Evolutionary conservation across 2,329 filamentous ascomycete genomes (phyloP).

Genomic region (Teratosphaeria epicoccoides): DNA sequence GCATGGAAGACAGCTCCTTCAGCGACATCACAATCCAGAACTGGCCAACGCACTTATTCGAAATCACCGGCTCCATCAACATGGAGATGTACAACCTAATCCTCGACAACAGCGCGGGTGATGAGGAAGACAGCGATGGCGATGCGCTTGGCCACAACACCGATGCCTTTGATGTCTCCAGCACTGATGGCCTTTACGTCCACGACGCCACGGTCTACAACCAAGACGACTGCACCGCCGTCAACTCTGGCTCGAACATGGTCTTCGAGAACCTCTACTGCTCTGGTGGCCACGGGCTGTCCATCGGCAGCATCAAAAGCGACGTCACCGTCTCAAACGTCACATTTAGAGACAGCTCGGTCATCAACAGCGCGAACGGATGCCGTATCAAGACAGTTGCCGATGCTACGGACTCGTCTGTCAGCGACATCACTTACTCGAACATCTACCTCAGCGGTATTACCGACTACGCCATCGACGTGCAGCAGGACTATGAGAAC

Average conservation of each 20-base stretch:
- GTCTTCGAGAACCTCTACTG: conserved; percentile 15
- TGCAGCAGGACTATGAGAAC: conserved; percentile 9
- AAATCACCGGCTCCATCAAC: conserved; percentile 25
- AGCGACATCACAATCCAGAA: conserved; percentile 32
- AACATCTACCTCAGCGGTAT: conserved; percentile 6
- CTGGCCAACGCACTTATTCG: conserved; percentile 32
- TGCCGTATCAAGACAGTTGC: conserved; percentile 6
- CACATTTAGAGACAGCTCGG: conserved; percentile 3
- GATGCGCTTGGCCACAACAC: conserved; percentile 30
- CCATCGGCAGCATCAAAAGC: conserved; percentile 11
- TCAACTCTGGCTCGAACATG: conserved; percentile 9
- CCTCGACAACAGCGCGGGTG: conserved; percentile 31
- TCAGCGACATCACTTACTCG: conserved; percentile 3
- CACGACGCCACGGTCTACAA: conserved; percentile 22
- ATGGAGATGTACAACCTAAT: conserved; percentile 29
- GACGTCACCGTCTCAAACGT: conserved; percentile 6
- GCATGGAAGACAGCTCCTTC: conserved; percentile 27
- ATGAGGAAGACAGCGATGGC: conserved; percentile 27
- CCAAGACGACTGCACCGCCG: conserved; percentile 22
- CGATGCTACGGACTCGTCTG: conserved; percentile 1
- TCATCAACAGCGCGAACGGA: conserved; percentile 5
- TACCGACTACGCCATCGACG: conserved; percentile 6
- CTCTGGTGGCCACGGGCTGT: conserved; percentile 16
- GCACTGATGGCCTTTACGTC: conserved; percentile 20
- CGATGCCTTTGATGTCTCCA: conserved; percentile 28